Evolutionary conservation across 345 rosid species (phyloP).

Genomic region (Adansonia digitata): DNA sequence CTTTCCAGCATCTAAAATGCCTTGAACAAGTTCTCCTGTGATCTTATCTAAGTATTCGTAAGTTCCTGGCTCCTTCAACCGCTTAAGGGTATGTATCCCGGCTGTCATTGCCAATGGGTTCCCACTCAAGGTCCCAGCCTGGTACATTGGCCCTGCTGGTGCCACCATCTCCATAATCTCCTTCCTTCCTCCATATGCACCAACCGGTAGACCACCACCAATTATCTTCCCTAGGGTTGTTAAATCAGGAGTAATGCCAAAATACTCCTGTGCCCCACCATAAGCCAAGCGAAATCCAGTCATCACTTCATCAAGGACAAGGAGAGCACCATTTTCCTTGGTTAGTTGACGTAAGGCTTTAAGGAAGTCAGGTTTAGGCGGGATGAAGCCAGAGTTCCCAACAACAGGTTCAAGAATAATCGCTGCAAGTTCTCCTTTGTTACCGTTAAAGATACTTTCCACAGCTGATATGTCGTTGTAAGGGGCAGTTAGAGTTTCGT

Average conservation of each 20-base stretch:
- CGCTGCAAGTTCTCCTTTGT: slow-evolving; percentile 74
- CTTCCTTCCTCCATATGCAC: slow-evolving; percentile 91
- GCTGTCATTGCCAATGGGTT: slow-evolving; percentile 96
- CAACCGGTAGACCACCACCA: slow-evolving; percentile 89
- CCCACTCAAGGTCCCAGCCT: slow-evolving; percentile 95
- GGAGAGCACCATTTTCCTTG: slow-evolving; percentile 59
- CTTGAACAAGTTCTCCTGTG: slow-evolving; percentile 56
- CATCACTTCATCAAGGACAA: slow-evolving; percentile 94
- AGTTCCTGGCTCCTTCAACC: slow-evolving; percentile 66
- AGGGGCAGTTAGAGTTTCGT: slow-evolving; percentile 71
- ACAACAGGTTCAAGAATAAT: slow-evolving; percentile 88
- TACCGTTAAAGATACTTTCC: slow-evolving; percentile 45
- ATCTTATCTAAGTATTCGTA: slow-evolving; percentile 77
- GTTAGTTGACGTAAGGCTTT: slow-evolving; percentile 47
- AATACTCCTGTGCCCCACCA: slow-evolving; percentile 93
- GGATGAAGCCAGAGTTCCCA: slow-evolving; percentile 82
- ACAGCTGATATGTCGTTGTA: slow-evolving; percentile 65
- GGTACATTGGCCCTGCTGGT: slow-evolving; percentile 98
- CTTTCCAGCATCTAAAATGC: slow-evolving; percentile 76
- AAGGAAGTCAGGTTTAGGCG: slow-evolving; percentile 71
- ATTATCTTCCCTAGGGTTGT: slow-evolving; percentile 89
- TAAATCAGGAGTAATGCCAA: slow-evolving; percentile 73
- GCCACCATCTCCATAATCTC: slow-evolving; percentile 98
- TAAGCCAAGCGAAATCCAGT: slow-evolving; percentile 84
- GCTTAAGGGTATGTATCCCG: slow-evolving; percentile 72